A percentile compares a stretch with the other conserved stretches of the same genome.
Conservation (phyloP, 352 stramenopile genomes). For the Aphanomyces invadans region DNA sequence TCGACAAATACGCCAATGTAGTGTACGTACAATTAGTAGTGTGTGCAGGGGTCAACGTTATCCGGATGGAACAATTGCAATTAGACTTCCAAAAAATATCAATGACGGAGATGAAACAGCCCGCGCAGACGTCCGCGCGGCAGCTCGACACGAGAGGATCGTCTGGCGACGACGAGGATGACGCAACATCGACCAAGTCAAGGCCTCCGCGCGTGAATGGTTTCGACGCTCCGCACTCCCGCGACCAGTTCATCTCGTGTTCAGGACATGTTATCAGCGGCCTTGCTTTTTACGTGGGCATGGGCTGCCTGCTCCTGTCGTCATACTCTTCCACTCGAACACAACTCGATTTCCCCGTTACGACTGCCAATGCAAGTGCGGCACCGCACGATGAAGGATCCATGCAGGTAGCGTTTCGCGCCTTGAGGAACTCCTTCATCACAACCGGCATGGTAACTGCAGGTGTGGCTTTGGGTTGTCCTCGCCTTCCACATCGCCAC, state of each 20-base stretch:
- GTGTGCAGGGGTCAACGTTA: too few relatives aligned
- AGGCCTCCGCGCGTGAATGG: neutral
- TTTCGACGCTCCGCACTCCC: constrained; percentile 56
- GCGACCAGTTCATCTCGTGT: constrained; percentile 72
- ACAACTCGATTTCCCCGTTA: neutral
- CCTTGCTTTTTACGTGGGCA: constrained; percentile 48
- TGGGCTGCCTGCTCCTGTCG: constrained; percentile 27
- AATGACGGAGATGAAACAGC: constrained; percentile 3
- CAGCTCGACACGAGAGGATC: neutral
- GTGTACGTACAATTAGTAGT: too few relatives aligned
- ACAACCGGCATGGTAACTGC: neutral
- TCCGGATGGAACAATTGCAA: neutral
- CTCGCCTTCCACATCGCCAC: constrained; percentile 44
- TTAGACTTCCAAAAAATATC: constrained; percentile 6
- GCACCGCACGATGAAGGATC: constrained; percentile 2
- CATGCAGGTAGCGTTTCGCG: neutral
- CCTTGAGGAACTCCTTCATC: neutral
- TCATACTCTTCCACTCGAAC: constrained; percentile 5
- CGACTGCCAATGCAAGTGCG: neutral
- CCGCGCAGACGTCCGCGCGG: neutral
- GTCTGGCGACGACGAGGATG: neutral
- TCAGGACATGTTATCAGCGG: constrained; percentile 56
- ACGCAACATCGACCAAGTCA: neutral
- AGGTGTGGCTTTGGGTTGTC: constrained; percentile 40
- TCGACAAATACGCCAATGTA: too few relatives aligned